These are phyloP conservation scores for Lotmaria passim DNA, from an alignment of 208 protist species.

Conservation along the genomic window DNA sequence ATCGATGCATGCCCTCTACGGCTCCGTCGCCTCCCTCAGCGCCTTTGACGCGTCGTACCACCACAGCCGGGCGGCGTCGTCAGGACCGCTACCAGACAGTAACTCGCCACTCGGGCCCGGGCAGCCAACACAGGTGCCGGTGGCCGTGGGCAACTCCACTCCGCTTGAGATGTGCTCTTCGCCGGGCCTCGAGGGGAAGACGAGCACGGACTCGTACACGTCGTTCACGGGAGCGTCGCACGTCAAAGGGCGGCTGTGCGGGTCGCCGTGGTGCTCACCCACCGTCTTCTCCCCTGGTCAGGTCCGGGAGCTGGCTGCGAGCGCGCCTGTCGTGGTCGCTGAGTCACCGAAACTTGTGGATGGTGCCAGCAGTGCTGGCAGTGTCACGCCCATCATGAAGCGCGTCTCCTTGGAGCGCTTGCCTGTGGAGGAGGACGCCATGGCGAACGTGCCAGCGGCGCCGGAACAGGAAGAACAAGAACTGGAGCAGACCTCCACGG, in stretches of 20 bases:
- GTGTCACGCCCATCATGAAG: not conserved
- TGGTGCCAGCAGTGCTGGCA: not conserved
- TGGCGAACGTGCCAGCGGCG: not conserved
- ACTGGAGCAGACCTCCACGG: slow-evolving; percentile 5
- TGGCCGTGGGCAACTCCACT: not conserved
- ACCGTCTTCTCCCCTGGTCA: not conserved
- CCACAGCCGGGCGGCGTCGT: slow-evolving; percentile 18
- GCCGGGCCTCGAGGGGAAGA: slow-evolving; percentile 3
- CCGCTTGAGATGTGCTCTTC: not conserved
- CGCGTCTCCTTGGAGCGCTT: not conserved
- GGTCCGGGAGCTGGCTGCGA: not conserved
- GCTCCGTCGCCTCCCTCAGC: slow-evolving; percentile 11
- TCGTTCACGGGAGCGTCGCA: not conserved
- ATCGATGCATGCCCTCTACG: slow-evolving; percentile 28
- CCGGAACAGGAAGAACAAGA: not conserved
- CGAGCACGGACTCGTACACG: slow-evolving; percentile 6
- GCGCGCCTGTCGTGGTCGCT: not conserved
- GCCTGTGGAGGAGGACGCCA: slow-evolving; percentile 2
- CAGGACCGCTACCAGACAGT: slow-evolving; percentile 1
- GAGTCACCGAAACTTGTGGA: no score
- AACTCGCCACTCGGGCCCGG: slow-evolving; percentile 5
- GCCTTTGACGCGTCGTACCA: slow-evolving; percentile 1
- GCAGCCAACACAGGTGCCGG: slow-evolving; percentile 8
- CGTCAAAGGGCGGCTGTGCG: not conserved
- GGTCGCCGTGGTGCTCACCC: slow-evolving; percentile 7